Evolutionary conservation across 345 rosid species (phyloP), one percentile per base, ranked within the genome.

Genomic region (Sonneratia caseolaris): DNA sequence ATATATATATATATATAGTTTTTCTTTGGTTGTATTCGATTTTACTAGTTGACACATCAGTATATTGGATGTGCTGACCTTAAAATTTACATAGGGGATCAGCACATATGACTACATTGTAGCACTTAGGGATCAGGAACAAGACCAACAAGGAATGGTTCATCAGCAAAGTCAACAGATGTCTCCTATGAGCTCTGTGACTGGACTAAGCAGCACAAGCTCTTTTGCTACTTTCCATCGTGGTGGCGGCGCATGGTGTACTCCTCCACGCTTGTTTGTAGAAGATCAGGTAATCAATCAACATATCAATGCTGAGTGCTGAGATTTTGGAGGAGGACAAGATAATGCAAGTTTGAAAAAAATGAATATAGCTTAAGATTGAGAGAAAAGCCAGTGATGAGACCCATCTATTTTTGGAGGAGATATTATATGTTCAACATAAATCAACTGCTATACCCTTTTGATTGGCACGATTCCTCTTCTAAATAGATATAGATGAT

Each of bases 101-200:
- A 92, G 94, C 86, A 95, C 99, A 21, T 95, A 95, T 70, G 99
- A 95, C 82, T 95, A 95, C 84, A 92, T 95, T 65, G 87, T 95
- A 77, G 99, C 98, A 24, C 85, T 95, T 42, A 82, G 98, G 78
- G 99, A 95, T 80, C 99, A 95, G 80, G 98, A 94, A 65, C 98
- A 90, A 84, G 98, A 94, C 66, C 96, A 80, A 77, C 97, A 92
- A 80, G 96, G 89, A 77, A 79, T 83, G 47, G 96, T 86, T 35
- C 92, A 91, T 36, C 97, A 90, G 77, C 99, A 92, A 71, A 92
- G 98, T 83, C 87, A 91, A 27, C 99, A 89, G 72, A 95, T 92
- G 99, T 92, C 98, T 66, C 92, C 91, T 68, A 96, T 88, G 69
- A 95, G 99, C 81, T 95, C 99, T 5, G 81, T 95, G 48, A 95